phyloP scores from a whole-genome alignment of 1,284 basidiomycete genomes.

The Coniferiporia weirii region DNA sequence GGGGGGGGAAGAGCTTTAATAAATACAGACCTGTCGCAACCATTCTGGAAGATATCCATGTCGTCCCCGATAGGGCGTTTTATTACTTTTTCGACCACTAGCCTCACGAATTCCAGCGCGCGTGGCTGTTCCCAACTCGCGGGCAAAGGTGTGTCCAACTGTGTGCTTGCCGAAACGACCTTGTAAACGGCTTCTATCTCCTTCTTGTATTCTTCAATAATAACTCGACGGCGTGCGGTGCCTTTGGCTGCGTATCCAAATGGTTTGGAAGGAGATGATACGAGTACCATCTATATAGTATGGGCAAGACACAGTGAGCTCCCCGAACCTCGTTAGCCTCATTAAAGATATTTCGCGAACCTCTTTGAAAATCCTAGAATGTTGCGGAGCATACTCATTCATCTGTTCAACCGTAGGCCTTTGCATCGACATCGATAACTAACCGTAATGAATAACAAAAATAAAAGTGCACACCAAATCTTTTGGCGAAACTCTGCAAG shows the following conservation, averaged over 20 bases:
- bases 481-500: slow-evolving; percentile 30
- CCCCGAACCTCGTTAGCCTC: not conserved
- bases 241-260: slow-evolving; percentile 31
- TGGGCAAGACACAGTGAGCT: not conserved
- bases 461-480: slow-evolving; percentile 28
- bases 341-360: not conserved
- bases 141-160: slow-evolving; percentile 17
- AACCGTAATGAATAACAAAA: not conserved
- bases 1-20: not conserved
- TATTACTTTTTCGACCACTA: slow-evolving; percentile 13
- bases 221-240: slow-evolving; percentile 27
- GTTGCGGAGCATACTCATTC: slow-evolving; percentile 21
- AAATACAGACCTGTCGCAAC: slow-evolving; percentile 20
- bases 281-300: slow-evolving; percentile 14
- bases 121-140: slow-evolving; percentile 4
- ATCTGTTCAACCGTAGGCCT: slow-evolving; percentile 22
- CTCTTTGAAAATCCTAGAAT: slow-evolving; percentile 22
- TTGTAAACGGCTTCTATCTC: slow-evolving; percentile 34
- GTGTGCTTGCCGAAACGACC: slow-evolving; percentile 25
- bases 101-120: slow-evolving; percentile 13
- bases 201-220: slow-evolving; percentile 30
- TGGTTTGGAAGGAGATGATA: slow-evolving; percentile 3
- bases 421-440: not conserved
- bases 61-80: slow-evolving; percentile 12
- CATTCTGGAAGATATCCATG: slow-evolving; percentile 21